phyloP scores from a whole-genome alignment of 805 yeast genomes.

The Candida xiaguanensis region DNA sequence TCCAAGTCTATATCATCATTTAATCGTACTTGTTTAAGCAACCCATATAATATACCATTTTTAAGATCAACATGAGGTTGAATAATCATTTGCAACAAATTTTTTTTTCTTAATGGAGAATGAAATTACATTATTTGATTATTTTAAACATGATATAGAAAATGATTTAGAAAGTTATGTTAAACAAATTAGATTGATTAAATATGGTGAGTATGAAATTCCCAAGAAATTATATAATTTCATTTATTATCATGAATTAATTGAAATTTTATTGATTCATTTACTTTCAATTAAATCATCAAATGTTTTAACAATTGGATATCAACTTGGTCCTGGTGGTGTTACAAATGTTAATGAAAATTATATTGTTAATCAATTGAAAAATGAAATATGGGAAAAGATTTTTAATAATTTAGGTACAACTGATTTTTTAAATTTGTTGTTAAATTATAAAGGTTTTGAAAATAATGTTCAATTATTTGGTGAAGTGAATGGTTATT shows the following conservation, averaged over 20 bases:
- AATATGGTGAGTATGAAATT: slow-evolving; percentile 5
- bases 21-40: slow-evolving; percentile 44
- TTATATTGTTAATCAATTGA: slow-evolving; percentile 37
- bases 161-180: slow-evolving; percentile 1
- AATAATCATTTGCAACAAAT: background rate
- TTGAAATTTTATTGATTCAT: slow-evolving; percentile 39
- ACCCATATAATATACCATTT: slow-evolving; percentile 41
- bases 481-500: slow-evolving; percentile 14
- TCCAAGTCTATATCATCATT: slow-evolving; percentile 15
- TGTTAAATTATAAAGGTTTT: slow-evolving; percentile 35
- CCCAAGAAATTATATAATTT: background rate
- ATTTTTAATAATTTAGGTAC: slow-evolving; percentile 40
- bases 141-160: background rate
- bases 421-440: slow-evolving; percentile 32
- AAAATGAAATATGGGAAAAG: slow-evolving; percentile 41
- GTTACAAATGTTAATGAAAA: slow-evolving; percentile 28
- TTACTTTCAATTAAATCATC: slow-evolving; percentile 23
- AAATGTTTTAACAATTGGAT: slow-evolving; percentile 45
- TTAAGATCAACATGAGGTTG: slow-evolving; percentile 39
- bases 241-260: slow-evolving; percentile 21
- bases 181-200: slow-evolving; percentile 4
- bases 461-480: slow-evolving; percentile 19
- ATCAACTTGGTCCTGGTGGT: slow-evolving; percentile 32
- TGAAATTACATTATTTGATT: slow-evolving; percentile 1
- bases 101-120: background rate